Percentiles rank a stretch among this genome's conserved stretches.
These are phyloP conservation scores for Talaromyces wortmannii DNA, from an alignment of 495 filamentous ascomycete species.

Conservation along the genomic window DNA sequence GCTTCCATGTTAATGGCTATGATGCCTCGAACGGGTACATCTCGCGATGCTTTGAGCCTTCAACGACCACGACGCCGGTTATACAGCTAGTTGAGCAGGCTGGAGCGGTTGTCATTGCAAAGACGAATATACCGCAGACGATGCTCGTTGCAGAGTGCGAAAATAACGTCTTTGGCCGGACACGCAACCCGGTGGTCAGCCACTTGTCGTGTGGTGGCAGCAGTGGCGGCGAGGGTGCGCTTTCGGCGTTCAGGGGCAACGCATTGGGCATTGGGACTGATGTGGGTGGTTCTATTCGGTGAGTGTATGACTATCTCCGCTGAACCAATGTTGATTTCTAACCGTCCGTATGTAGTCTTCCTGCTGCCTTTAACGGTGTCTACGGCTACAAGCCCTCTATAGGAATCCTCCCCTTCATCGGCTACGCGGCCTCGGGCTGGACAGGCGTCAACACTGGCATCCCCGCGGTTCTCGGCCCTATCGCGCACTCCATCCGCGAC, in stretches of 20 bases:
- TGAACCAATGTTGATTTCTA: background rate
- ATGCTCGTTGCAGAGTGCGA: conserved; percentile 42
- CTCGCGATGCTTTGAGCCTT: conserved; percentile 12
- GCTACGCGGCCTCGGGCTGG: conserved; percentile 19
- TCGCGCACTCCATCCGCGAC: conserved; percentile 46
- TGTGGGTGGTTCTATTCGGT: conserved; percentile 29
- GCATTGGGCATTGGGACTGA: conserved; percentile 63
- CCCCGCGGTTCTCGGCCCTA: conserved; percentile 41
- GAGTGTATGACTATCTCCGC: background rate
- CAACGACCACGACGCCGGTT: background rate
- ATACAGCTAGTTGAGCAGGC: background rate
- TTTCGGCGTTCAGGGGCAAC: conserved; percentile 55
- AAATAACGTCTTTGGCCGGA: conserved; percentile 64
- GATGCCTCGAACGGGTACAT: conserved; percentile 65
- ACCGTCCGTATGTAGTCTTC: conserved; percentile 19
- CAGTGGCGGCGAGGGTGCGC: conserved; percentile 59
- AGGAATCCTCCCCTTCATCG: conserved; percentile 13
- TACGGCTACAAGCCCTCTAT: conserved; percentile 22
- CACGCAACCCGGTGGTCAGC: conserved; percentile 55
- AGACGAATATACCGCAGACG: conserved; percentile 51
- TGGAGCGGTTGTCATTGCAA: conserved; percentile 54
- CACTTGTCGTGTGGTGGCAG: conserved; percentile 53
- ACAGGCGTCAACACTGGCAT: conserved; percentile 41
- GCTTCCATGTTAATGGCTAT: conserved; percentile 58
- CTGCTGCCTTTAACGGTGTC: conserved; percentile 21